Base-by-base conservation (phyloP, 148 eudicot species). In the Cornus kousa region DNA sequence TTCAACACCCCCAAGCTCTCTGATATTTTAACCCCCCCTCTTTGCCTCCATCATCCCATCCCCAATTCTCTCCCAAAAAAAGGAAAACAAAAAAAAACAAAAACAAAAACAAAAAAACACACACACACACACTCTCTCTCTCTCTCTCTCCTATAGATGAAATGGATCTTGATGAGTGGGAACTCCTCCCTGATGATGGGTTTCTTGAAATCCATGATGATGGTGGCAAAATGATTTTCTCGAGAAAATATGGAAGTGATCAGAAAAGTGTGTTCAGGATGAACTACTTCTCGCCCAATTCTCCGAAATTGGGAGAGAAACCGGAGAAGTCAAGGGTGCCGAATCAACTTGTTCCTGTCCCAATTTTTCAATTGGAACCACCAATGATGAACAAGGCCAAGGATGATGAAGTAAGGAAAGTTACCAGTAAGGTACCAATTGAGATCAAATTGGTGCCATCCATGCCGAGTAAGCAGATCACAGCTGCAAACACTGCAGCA, bases 131-230 rank as follows among this genome's bases (percentile, higher is more conserved):
- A 39, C 43, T n/a, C n/a, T n/a, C n/a, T n/a, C n/a, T n/a, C n/a
- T n/a, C 28, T 28, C 28, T 6, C 48, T 3, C 48, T 53, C 59
- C 17, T 53, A 11, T 12, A 53, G 24, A 33, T 68, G 35, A 65
- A 57, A 94, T 92, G 98, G 97, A 95, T 87, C 86, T 95, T 78
- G 87, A 93, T 3, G 97, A 91, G 82, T 95, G 98, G 98, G 98
- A 90, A 79, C 50, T 89, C 68, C 81, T 95, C 22, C 87, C 97
- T 53, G 88, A 88, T 67, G 89, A 89, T 66, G 92, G 88, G 3
- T 88, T 87, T 37, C 87, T 90, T 68, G 90, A 95, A 83, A 85
- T 86, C 83, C 85, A 86, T 74, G 86, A 89, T 74, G 87, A 88
- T 75, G 87, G 81, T 0, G 86, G 86, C 35, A 77, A 82, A 24